Percentiles rank a stretch among this genome's conserved stretches.
Conservation (phyloP, 2,329 filamentous ascomycete species). For the Phialophora macrospora region DNA sequence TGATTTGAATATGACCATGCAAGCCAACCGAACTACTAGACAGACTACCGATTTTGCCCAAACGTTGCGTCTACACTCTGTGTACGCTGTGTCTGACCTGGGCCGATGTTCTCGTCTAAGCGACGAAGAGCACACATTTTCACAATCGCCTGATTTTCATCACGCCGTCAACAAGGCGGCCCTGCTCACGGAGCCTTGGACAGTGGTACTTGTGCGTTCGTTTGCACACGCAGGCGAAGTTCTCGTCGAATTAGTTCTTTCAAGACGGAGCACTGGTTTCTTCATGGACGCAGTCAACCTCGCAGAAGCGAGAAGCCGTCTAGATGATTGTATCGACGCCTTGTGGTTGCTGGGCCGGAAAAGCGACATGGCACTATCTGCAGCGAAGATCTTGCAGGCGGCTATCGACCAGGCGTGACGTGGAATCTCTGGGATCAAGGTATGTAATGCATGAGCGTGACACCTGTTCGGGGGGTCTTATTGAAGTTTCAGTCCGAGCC, state of each 20-base stretch:
- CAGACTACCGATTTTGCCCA: constrained; percentile 20
- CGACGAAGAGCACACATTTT: constrained; percentile 17
- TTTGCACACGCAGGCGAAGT: constrained; percentile 26
- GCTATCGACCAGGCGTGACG: constrained; percentile 11
- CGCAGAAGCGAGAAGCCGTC: constrained; percentile 46
- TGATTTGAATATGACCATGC: constrained; percentile 40
- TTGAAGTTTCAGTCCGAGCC: neutral
- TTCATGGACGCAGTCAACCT: constrained; percentile 25
- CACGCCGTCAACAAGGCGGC: constrained; percentile 60
- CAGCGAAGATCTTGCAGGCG: constrained; percentile 40
- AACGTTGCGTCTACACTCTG: constrained; percentile 18
- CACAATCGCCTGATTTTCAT: constrained; percentile 49
- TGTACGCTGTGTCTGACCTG: constrained; percentile 24
- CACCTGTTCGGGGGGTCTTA: neutral
- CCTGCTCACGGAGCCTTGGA: constrained; percentile 65
- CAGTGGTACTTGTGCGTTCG: constrained; percentile 48
- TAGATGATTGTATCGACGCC: constrained; percentile 58
- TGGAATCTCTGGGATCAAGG: neutral
- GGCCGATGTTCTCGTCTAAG: constrained; percentile 21
- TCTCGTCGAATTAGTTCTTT: constrained; percentile 22
- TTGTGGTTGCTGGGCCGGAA: constrained; percentile 62
- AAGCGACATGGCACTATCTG: constrained; percentile 57
- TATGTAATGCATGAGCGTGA: constrained; percentile 1
- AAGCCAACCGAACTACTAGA: constrained; percentile 18
- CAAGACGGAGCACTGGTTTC: constrained; percentile 37